A percentile compares a stretch with the other conserved stretches of the same genome.
Evolutionary conservation across 2,329 filamentous ascomycete species (phyloP).

Genomic region (Orbilia brochopaga): DNA sequence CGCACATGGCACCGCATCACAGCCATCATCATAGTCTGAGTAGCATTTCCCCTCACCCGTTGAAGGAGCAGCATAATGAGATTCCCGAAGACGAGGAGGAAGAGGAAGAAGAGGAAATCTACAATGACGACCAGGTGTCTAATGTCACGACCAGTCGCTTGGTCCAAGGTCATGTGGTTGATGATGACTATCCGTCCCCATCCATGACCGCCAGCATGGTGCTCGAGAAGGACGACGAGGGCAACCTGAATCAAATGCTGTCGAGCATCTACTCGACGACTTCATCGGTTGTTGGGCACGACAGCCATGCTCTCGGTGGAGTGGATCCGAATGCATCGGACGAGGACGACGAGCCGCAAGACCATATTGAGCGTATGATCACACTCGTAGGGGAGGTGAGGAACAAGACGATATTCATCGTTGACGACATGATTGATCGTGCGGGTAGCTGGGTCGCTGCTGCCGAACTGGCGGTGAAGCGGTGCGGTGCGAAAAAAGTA

Average conservation of each 20-base stretch:
- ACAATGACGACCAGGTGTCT: constrained; percentile 79
- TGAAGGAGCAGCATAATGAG: constrained; percentile 44
- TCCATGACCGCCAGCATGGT: constrained; percentile 66
- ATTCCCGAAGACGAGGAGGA: constrained; percentile 52
- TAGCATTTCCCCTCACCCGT: constrained; percentile 27
- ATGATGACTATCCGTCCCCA: constrained; percentile 87
- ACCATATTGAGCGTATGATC: constrained; percentile 88
- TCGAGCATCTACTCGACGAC: constrained; percentile 78
- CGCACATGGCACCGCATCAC: constrained; percentile 47
- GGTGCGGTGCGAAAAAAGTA: constrained; percentile 86
- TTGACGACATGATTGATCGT: constrained; percentile 99
- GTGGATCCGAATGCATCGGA: constrained; percentile 85
- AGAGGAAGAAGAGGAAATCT: constrained; percentile 63
- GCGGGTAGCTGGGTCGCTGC: constrained; percentile 95
- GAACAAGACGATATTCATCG: constrained; percentile 85
- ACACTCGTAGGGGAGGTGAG: constrained; percentile 96
- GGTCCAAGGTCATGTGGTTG: constrained; percentile 92
- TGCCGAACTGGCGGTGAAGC: constrained; percentile 93
- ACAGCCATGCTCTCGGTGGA: constrained; percentile 76
- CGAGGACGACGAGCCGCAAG: constrained; percentile 89
- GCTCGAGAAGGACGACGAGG: constrained; percentile 61
- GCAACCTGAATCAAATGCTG: constrained; percentile 83
- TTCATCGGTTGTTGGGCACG: constrained; percentile 72
- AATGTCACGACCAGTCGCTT: constrained; percentile 92
- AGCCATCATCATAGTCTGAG: constrained; percentile 33